Evolutionary conservation across 495 filamentous ascomycete genomes (phyloP).

Genomic region (Aspergillus nidulans): DNA sequence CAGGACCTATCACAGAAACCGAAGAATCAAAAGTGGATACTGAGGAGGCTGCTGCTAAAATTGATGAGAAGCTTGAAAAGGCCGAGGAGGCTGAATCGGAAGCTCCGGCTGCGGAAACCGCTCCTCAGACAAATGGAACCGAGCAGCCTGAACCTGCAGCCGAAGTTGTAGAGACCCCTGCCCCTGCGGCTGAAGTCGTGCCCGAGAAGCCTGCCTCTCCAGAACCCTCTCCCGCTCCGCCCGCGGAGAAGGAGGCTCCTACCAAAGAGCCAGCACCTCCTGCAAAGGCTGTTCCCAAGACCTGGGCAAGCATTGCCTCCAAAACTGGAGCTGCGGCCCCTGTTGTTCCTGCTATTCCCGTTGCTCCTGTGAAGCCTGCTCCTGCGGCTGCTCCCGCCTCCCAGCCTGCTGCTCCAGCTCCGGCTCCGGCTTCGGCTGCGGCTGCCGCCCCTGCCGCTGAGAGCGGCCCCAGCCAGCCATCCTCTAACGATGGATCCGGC

Average conservation of each 20-base stretch:
- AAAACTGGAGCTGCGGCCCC: conserved; percentile 39
- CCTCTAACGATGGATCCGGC: conserved; percentile 45
- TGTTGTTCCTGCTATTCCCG: conserved; percentile 33
- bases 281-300: conserved; percentile 61
- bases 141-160: conserved; percentile 24
- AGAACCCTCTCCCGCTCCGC: conserved; percentile 42
- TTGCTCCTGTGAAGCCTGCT: conserved; percentile 35
- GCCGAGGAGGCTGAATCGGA: conserved; percentile 29
- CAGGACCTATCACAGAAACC: conserved; percentile 17
- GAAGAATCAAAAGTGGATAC: conserved; percentile 32
- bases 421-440: conserved; percentile 34
- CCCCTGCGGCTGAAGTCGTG: conserved; percentile 21
- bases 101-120: conserved; percentile 26
- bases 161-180: conserved; percentile 1
- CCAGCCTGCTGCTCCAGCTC: conserved; percentile 35
- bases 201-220: conserved; percentile 50
- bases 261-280: conserved; percentile 45
- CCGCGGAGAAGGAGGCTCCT: conserved; percentile 39
- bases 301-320: conserved; percentile 81
- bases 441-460: conserved; percentile 36
- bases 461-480: conserved; percentile 41
- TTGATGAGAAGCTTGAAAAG: conserved; percentile 56
- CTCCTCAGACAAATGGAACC: conserved; percentile 43
- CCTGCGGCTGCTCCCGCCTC: conserved; percentile 33
- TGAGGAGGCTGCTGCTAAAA: conserved; percentile 43